These are phyloP conservation scores for Vitellaria paradoxa DNA, from an alignment of 179 eudicot species.

Conservation along the genomic window DNA sequence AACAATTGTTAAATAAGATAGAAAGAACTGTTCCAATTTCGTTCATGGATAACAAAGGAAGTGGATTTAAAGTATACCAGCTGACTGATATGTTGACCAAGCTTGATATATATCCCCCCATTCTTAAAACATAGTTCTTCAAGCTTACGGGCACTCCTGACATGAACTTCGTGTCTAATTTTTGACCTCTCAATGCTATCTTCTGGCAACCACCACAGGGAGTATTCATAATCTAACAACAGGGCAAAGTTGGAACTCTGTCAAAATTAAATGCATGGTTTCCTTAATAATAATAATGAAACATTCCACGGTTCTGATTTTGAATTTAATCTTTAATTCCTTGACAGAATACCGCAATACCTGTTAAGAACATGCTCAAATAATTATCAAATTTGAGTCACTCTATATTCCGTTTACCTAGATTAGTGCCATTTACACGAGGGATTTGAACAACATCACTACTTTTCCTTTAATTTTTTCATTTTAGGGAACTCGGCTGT, in stretches of 20 bases:
- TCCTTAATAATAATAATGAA: neutral
- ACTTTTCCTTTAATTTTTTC: neutral
- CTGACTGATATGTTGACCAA: constrained; percentile 96
- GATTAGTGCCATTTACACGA: too few relatives aligned
- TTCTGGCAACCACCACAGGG: constrained; percentile 88
- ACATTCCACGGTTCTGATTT: neutral
- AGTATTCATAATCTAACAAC: constrained; percentile 80
- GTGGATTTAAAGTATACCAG: constrained; percentile 53
- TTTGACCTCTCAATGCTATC: constrained; percentile 67
- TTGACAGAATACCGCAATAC: neutral
- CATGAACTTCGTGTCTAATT: constrained; percentile 77
- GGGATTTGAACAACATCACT: too few relatives aligned
- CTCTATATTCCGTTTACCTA: neutral
- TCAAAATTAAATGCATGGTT: constrained; percentile 7
- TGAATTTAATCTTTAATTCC: neutral
- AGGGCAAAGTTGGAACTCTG: constrained; percentile 10
- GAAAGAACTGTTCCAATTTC: constrained; percentile 9
- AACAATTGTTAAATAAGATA: neutral
- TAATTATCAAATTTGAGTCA: neutral
- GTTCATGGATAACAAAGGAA: neutral
- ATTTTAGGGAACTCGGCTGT: neutral
- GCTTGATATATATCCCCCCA: constrained; percentile 98
- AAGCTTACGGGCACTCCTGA: constrained; percentile 75
- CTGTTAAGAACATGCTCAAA: neutral
- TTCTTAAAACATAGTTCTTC: constrained; percentile 91